Evolutionary conservation across 441 rosid genomes (phyloP).

Genomic region (Mallotus japonicus): DNA sequence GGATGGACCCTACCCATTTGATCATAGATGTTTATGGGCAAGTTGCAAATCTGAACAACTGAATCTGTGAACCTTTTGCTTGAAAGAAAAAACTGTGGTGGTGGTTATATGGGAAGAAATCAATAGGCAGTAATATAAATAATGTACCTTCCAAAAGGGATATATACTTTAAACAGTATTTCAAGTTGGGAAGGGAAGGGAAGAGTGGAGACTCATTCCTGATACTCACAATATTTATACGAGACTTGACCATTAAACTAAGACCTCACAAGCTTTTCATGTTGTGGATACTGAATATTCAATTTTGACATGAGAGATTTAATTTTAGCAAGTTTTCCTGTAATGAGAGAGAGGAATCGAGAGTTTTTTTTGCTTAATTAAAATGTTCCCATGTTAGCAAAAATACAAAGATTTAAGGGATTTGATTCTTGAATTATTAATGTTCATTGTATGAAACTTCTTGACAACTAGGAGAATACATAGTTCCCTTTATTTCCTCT

Average conservation of each 20-base stretch:
- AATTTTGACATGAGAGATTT: neutral
- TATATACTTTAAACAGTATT: neutral
- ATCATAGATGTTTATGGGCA: conserved; percentile 24
- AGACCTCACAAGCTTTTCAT: no score
- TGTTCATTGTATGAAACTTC: conserved; percentile 21
- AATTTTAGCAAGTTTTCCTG: neutral
- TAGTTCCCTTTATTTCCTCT: neutral
- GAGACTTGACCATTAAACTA: no score
- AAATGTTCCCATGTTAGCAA: conserved; percentile 8
- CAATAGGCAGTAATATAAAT: neutral
- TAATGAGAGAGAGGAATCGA: conserved; percentile 8
- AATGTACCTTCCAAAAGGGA: neutral
- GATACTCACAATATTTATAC: no score
- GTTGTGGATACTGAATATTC: no score
- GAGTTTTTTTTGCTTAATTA: conserved; percentile 13
- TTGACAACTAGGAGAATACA: conserved; percentile 11
- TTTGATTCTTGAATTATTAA: conserved; percentile 12
- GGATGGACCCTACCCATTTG: conserved; percentile 26
- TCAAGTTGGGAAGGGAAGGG: no score
- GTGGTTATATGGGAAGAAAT: neutral
- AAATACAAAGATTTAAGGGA: neutral
- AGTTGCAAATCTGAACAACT: conserved; percentile 26
- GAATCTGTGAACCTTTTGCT: conserved; percentile 17
- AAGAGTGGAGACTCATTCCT: no score
- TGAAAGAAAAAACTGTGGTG: neutral